phyloP scores from a whole-genome alignment of 2,329 filamentous ascomycete species.

The Hypocrella siamensis region DNA sequence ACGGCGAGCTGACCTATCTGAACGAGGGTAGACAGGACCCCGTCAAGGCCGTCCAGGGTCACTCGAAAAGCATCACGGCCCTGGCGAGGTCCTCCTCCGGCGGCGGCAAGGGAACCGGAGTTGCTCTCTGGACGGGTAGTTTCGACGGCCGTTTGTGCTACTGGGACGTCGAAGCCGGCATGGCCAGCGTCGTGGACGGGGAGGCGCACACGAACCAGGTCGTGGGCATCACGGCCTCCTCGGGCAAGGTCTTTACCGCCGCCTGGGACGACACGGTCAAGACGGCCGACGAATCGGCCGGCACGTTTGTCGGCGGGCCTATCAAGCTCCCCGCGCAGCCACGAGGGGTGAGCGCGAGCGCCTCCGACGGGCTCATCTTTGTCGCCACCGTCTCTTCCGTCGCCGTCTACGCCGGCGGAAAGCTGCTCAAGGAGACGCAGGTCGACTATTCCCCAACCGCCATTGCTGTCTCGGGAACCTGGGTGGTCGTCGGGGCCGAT shows the following conservation, averaged over 20 bases:
- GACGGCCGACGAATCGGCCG: slow-evolving; percentile 57
- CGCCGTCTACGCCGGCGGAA: slow-evolving; percentile 41
- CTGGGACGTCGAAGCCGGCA: slow-evolving; percentile 63
- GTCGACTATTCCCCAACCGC: slow-evolving; percentile 52
- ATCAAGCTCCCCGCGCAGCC: slow-evolving; percentile 65
- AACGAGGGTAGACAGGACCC: slow-evolving; percentile 55
- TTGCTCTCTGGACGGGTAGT: slow-evolving; percentile 74
- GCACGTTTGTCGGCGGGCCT: slow-evolving; percentile 56
- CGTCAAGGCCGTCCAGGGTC: slow-evolving; percentile 61
- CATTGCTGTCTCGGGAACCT: slow-evolving; percentile 51
- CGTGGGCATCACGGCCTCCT: slow-evolving; percentile 50
- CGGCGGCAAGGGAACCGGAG: too few relatives aligned
- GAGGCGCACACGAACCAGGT: slow-evolving; percentile 77
- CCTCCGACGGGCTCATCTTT: slow-evolving; percentile 33
- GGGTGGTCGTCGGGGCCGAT: slow-evolving; percentile 62
- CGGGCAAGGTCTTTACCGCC: slow-evolving; percentile 61
- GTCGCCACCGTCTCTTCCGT: slow-evolving; percentile 40
- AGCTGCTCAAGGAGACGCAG: slow-evolving; percentile 41
- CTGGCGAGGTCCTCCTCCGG: slow-evolving; percentile 30
- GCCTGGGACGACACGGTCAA: slow-evolving; percentile 91
- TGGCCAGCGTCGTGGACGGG: slow-evolving; percentile 59
- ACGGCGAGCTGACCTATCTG: slow-evolving; percentile 83
- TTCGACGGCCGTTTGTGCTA: slow-evolving; percentile 77
- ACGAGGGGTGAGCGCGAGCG: slow-evolving; percentile 54
- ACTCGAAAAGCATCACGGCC: slow-evolving; percentile 82